phyloP scores from a whole-genome alignment of 257 asterid species.

The Primulina eburnea region DNA sequence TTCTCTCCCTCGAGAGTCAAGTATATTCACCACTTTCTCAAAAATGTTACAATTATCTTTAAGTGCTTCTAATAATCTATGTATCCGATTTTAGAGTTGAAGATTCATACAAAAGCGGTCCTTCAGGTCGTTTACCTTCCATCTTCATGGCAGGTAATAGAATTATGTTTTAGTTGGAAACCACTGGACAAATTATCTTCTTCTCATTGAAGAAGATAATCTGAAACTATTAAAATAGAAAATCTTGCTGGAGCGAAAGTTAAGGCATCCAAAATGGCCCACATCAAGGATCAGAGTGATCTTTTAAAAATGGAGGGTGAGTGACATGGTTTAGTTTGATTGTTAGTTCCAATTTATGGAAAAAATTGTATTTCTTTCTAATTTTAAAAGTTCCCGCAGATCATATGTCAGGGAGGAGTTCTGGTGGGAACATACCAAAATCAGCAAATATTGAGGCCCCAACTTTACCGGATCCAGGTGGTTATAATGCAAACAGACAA shows the following conservation, averaged over 20 bases:
- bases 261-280: conserved; percentile 50
- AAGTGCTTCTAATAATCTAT: conserved; percentile 27
- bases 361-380: not conserved
- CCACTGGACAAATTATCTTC: not conserved
- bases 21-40: conserved; percentile 39
- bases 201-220: conserved; percentile 13
- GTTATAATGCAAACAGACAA: conserved; percentile 68
- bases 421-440: conserved; percentile 57
- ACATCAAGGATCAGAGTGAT: conserved; percentile 59
- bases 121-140: conserved; percentile 59
- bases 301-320: conserved; percentile 59
- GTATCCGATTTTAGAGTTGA: conserved; percentile 52
- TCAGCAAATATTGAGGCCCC: conserved; percentile 53
- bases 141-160: conserved; percentile 51
- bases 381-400: conserved; percentile 28
- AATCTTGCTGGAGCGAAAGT: conserved; percentile 51
- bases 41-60: conserved; percentile 22
- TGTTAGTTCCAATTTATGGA: not conserved
- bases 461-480: conserved; percentile 62
- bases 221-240: conserved; percentile 18
- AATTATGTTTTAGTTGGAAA: conserved; percentile 14
- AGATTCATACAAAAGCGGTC: conserved; percentile 63
- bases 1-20: conserved; percentile 69
- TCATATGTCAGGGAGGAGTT: conserved; percentile 52
- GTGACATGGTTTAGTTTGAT: conserved; percentile 14